Base-by-base conservation (phyloP, 352 stramenopile species). In the Globisporangium polare region DNA sequence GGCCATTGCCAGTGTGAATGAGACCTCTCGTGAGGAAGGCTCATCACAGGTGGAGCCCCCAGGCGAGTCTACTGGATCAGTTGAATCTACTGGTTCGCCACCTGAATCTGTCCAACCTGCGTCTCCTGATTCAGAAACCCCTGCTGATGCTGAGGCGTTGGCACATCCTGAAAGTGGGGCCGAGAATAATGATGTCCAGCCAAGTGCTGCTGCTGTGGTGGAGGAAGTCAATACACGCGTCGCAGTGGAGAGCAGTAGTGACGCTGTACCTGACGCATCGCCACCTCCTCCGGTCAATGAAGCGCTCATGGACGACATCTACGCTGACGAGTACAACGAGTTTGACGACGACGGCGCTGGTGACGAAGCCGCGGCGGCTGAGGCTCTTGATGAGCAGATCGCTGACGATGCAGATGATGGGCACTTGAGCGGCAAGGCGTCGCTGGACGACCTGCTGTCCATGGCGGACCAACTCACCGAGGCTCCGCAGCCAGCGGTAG, bases 241-340 rank as follows among this genome's bases (percentile, higher is more conserved):
- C 18, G 18, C 26, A 39, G 49, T 24, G 13, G 26, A 17, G 8
- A 35, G 9, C 17, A 54, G 10, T 9, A 29, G n/a, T 26, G 49
- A 10, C 50, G 17, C 17, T 31, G 13, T n/a, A 12, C 26, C 53
- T 27, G 17, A 54, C 20, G 46, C 39, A 12, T 55, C 62, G 5
- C 46, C 24, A 13, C 24, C 5, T 55, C 45, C 66, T 12, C 13
- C 31, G 9, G 50, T 27, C 56, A 52, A 41, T 35, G 18, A 17
- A 5, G 49, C 58, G 1, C 50, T 51, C 33, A 61, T 65, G 4
- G 76, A 86, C 65, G 75, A 74, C 41, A 69, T 89, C 62, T 89
- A 88, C 43, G 76, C 67, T 8, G 80, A 88, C 55, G 68, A 72
- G 29, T 81, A 79, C 49, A 74, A 67, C 20, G 78, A 89, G 43